Evolutionary conservation across 768 basidiomycete genomes (phyloP).

Genomic region (Tricholoma bakamatsutake): DNA sequence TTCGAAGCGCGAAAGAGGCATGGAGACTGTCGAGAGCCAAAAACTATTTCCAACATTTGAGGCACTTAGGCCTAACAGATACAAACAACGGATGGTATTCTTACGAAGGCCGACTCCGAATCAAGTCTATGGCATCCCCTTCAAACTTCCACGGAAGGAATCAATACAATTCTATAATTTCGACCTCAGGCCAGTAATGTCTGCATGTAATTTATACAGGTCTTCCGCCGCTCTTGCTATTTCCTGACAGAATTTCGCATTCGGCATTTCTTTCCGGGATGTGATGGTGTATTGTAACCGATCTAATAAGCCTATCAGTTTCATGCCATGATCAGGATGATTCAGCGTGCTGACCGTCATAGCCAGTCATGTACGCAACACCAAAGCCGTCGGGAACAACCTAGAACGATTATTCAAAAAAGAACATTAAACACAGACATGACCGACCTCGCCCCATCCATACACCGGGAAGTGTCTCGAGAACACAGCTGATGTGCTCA

Average conservation of each 20-base stretch:
- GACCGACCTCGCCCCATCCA: conserved; percentile 84
- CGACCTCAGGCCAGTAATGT: conserved; percentile 21
- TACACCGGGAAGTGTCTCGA: conserved; percentile 81
- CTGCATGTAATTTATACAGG: conserved; percentile 52
- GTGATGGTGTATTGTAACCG: conserved; percentile 84
- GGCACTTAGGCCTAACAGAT: not conserved
- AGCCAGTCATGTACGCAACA: conserved; percentile 92
- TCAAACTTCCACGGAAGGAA: no score
- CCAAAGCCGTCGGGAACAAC: conserved; percentile 94
- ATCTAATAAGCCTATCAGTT: conserved; percentile 35
- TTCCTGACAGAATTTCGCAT: conserved; percentile 66
- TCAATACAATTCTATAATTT: conserved; percentile 23
- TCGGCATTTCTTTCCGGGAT: conserved; percentile 80
- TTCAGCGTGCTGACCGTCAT: conserved; percentile 46
- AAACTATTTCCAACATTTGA: not conserved
- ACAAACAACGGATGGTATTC: not conserved
- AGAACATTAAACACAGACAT: not conserved
- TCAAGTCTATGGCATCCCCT: no score
- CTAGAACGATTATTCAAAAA: conserved; percentile 19
- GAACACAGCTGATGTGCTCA: conserved; percentile 87
- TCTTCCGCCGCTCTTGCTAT: conserved; percentile 60
- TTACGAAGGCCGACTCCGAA: no score
- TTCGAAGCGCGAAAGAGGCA: conserved; percentile 55
- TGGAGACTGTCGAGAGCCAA: conserved; percentile 16
- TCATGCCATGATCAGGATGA: not conserved